Base-by-base conservation (phyloP, 306 rosid species). In the Albizia julibrissin region DNA sequence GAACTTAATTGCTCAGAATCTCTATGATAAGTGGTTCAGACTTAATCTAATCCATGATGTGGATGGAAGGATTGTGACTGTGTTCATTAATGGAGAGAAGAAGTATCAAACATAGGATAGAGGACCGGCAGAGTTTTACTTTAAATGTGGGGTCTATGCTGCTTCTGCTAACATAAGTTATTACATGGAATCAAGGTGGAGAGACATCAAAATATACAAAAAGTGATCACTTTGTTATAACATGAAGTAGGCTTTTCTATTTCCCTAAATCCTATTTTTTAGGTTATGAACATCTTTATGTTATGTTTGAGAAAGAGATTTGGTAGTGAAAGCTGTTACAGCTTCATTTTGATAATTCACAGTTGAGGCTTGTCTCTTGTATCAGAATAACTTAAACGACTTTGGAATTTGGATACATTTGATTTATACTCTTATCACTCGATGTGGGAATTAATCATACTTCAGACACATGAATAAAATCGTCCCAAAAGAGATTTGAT, bases 21-120 rank as follows among this genome's bases (percentile, higher is more conserved):
- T 89, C 3, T 89, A 89, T 3, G 88, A 87, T 9, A 87, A 68
- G 52, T 83, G 90, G 89, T 84, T 89, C 64, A 83, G 76, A 39
- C 85, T 87, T 2, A 87, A 87, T 24, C 78, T 89, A 29, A 82
- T 87, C 5, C 89, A 87, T 62, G 70, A 85, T 65, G 86, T 89
- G 7, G 86, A 85, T 80, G 71, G 73, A 27, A 89, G 87, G 73
- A 76, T 1, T 4, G 72, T 85, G 11, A 76, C 34, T 7, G 85
- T 85, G 67, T 85, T 85, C 82, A 65, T 85, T 24, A 52, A 85
- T 81, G 85, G 87, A 71, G 75, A 43, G 7, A 43, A 72, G 15
- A 85, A 77, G 59, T 85, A 42, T 44, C 56, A 81, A 1, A n/a
- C 75, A 10, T 72, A 81, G 66, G 87, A 85, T 64, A 49, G 77